Evolutionary conservation across 2,329 filamentous ascomycete species (phyloP), one percentile per base, ranked within the genome.

Genomic region (Epichloe sibirici): DNA sequence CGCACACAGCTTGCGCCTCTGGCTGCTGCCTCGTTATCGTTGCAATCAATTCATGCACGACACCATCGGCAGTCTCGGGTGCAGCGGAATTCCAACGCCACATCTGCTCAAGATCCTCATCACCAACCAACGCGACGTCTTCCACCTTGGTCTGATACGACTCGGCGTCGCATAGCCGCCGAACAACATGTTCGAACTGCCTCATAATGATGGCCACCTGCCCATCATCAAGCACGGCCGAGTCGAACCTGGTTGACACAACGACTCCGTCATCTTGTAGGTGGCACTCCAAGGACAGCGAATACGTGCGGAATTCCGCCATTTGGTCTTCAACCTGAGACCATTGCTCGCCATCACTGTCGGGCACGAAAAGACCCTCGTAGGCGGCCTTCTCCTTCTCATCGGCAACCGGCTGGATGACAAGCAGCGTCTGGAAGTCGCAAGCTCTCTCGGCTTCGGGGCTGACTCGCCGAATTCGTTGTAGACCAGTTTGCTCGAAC

Each of bases 401-500:
- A 17, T 53, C 45, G 8, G 39, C 38, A 6, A 38, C 45, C 21
- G 51, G 51, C 35, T 53, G 51, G 34, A 49, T 46, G 17, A 51
- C 47, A 15, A 59, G 49, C 8, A 59, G 46, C 0, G 58, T 57
- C 35, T 55, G 55, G 34, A 59, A 59, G 21, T 52, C 51, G 38
- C 57, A 56, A n/a, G 47, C 58, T 39, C 51, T n/a, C 5, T 51
- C 53, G 11, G 58, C 49, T n/a, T 58, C 52, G 3, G 48, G 25
- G 17, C 49, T 47, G 3, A 58, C 15, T 28, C 53, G 50, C 15
- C 56, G 53, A 74, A 49, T 58, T 38, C 62, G 56, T 3, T 62
- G 58, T 2, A 67, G 48, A 31, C 63, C 61, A 13, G 62, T 57
- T 13, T 63, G 57, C 45, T 63, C 65, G 44, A 56, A 62, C 2